These are phyloP conservation scores for Xylariaceae sp. DNA, from an alignment of 2,329 filamentous ascomycete genomes.

Conservation along the genomic window DNA sequence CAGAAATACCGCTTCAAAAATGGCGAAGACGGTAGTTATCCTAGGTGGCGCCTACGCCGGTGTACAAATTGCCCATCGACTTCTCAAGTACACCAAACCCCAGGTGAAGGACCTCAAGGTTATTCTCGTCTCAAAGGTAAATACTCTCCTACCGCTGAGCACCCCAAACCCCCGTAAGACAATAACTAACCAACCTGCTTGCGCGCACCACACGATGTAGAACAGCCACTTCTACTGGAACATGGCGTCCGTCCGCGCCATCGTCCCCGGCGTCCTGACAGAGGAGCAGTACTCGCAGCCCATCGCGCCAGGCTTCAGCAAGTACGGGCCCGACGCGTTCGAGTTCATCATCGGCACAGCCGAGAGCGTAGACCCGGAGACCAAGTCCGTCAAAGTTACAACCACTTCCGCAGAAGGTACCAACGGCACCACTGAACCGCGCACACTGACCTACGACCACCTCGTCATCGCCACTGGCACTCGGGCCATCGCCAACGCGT, in stretches of 20 bases:
- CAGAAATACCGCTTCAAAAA: too few species aligned
- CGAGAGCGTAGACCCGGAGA: conserved; percentile 36
- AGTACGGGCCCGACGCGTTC: conserved; percentile 46
- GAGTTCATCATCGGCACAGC: conserved; percentile 52
- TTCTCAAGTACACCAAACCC: conserved; percentile 49
- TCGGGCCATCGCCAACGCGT: conserved; percentile 34
- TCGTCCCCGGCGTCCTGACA: conserved; percentile 46
- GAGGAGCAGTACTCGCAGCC: conserved; percentile 49
- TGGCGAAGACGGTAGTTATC: conserved; percentile 51
- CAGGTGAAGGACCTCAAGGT: conserved; percentile 47
- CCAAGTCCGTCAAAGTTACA: conserved; percentile 41
- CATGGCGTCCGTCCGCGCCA: conserved; percentile 51
- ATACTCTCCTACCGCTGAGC: too few species aligned
- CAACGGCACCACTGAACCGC: too few species aligned
- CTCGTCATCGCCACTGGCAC: conserved; percentile 56
- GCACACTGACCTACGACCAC: conserved; percentile 47
- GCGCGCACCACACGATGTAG: conserved; percentile 34
- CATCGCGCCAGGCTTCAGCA: conserved; percentile 45
- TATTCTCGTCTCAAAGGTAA: conserved; percentile 53
- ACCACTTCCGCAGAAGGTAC: conserved; percentile 26
- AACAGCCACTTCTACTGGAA: conserved; percentile 59
- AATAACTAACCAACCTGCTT: conserved; percentile 7
- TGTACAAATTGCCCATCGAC: conserved; percentile 49
- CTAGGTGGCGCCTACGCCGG: conserved; percentile 53
- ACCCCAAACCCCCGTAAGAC: too few species aligned